Evolutionary conservation across 306 rosid species (phyloP), one percentile per base, ranked within the genome.

Genomic region (Lathyrus oleraceus): DNA sequence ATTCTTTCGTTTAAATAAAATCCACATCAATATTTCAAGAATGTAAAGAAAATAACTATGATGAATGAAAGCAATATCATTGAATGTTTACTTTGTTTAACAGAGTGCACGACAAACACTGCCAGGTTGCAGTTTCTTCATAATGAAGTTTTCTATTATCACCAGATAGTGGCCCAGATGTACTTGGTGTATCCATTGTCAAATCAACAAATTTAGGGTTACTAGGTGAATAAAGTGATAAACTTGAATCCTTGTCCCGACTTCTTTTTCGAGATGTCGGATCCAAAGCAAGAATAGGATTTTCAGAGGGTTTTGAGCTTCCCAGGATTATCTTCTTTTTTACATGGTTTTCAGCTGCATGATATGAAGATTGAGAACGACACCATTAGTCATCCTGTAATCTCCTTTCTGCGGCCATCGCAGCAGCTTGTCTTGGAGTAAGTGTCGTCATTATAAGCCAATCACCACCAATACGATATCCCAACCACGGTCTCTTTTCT

Each of bases 311-410:
- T 32, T 23, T 72, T 44, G 83, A 81, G 58, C 57, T 78, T 71
- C 75, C 90, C 20, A 69, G 76, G 68, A n/a, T 61, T 75, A 60
- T 14, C 72, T 62, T 69, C 38, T 58, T 60, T 56, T 25, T 35
- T 48, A 13, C 79, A 45, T 25, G 44, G 44, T 88, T 85, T 78
- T 78, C 74, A 14, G 76, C 91, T 81, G 81, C 88, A 30, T 72
- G 74, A 35, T 63, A 84, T 1, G 73, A 68, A 76, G 85, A 84
- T 68, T 75, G 85, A 73, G 98, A 88, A 72, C 83, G 91, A 80
- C 98, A 93, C 97, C 98, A 93, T 56, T 88, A 66, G 23, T 93
- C 98, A 82, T 93, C 98, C 74, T 93, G 98, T 21, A 87, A 79
- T 81, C 97, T 88, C 82, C 96, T 83, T 71, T 90, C 97, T 15